Conservation (phyloP, 225 moss, liverwort and hornwort genomes). For the Takakia lepidozioides region DNA sequence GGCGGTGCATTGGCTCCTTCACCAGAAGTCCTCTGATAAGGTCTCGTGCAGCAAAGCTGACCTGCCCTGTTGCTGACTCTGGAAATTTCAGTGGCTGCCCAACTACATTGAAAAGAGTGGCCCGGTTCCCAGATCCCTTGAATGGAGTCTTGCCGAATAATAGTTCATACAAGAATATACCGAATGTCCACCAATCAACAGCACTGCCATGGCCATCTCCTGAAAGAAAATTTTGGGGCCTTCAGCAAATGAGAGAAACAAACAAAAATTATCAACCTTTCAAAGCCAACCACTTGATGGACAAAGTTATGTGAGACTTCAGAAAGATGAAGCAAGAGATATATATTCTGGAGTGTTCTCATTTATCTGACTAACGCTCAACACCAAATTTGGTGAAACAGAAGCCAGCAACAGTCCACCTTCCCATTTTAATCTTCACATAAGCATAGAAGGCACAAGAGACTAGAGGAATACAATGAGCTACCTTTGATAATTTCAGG, state of each 20-base stretch:
- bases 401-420: no score
- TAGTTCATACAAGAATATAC: conserved; percentile 86
- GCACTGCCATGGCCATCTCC: conserved; percentile 95
- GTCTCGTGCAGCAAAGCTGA: conserved; percentile 66
- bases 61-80: conserved; percentile 58
- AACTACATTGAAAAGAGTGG: conserved; percentile 85
- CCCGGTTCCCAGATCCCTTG: conserved; percentile 82
- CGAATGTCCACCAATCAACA: conserved; percentile 99
- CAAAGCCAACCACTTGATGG: no score
- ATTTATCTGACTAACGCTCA: no score
- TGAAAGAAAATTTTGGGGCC: conserved; percentile 8
- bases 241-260: background rate
- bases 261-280: no score
- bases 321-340: no score
- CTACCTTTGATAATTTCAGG: conserved; percentile 83
- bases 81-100: conserved; percentile 81
- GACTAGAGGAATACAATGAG: no score
- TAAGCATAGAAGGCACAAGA: no score
- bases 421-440: no score
- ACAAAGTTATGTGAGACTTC: no score
- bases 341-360: no score
- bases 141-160: conserved; percentile 89
- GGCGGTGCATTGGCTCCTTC: conserved; percentile 81
- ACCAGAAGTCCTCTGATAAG: conserved; percentile 79
- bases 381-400: background rate